Evolutionary conservation across 2,329 filamentous ascomycete genomes (phyloP).

Genomic region (Penicillium sclerotigenum): DNA sequence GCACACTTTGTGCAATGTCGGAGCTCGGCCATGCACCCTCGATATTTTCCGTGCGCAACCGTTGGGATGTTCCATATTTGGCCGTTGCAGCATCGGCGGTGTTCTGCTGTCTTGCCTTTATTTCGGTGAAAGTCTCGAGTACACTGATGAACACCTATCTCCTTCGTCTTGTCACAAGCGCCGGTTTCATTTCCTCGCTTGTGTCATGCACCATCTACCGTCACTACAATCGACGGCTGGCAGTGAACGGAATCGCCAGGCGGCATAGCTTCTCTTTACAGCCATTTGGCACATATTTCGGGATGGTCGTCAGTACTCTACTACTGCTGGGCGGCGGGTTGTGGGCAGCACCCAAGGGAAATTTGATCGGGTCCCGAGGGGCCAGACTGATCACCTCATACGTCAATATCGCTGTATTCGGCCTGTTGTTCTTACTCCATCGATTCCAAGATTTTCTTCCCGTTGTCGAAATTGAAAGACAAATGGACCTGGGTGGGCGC

Average conservation of each 20-base stretch:
- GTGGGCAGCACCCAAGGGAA: slow-evolving; percentile 60
- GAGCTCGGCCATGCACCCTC: slow-evolving; percentile 60
- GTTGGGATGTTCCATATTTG: slow-evolving; percentile 59
- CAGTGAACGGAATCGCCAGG: slow-evolving; percentile 40
- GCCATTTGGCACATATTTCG: slow-evolving; percentile 63
- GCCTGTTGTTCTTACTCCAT: slow-evolving; percentile 54
- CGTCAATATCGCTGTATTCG: slow-evolving; percentile 60
- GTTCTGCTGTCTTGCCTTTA: slow-evolving; percentile 62
- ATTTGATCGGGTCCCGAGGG: slow-evolving; percentile 53
- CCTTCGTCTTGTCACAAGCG: slow-evolving; percentile 65
- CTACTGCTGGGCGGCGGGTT: slow-evolving; percentile 71
- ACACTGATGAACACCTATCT: slow-evolving; percentile 65
- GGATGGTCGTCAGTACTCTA: slow-evolving; percentile 53
- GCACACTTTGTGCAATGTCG: slow-evolving; percentile 63
- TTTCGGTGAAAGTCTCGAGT: slow-evolving; percentile 61
- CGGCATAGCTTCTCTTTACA: slow-evolving; percentile 54
- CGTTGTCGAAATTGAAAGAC: background rate
- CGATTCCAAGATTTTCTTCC: slow-evolving; percentile 32
- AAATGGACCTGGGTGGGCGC: background rate
- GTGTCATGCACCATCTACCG: slow-evolving; percentile 59
- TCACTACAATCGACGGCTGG: slow-evolving; percentile 50
- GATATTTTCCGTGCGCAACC: slow-evolving; percentile 58
- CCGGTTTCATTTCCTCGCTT: slow-evolving; percentile 67
- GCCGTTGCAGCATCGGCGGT: slow-evolving; percentile 55
- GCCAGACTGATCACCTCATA: slow-evolving; percentile 61